Evolutionary conservation across 495 filamentous ascomycete species (phyloP), one percentile per base, ranked within the genome.

Genomic region (Aspergillus taichungensis): DNA sequence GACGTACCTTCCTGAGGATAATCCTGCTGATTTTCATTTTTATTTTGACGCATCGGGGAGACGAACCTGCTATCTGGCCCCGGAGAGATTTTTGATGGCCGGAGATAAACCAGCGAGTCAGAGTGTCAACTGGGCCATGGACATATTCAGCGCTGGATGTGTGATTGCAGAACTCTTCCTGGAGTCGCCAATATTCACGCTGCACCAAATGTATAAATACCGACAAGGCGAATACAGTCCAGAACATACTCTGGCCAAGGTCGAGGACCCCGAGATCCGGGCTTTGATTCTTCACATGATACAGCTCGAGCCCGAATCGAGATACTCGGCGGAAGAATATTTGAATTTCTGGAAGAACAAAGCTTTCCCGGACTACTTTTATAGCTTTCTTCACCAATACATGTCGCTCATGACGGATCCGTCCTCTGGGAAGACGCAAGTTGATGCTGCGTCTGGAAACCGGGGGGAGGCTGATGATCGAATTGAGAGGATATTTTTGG

Each of bases 131-230:
- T 95, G 92, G 88, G 89, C 89, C 32, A 99, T 99, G 94, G 94
- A 99, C 60, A 85, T 99, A 27, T 99, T 99, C 67, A 96, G 92
- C 66, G 85, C 82, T 31, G 92, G 92, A 8, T 99, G 94, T 57
- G 94, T 97, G 13, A 95, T 99, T 54, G 94, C 94, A 4, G 94
- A 99, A 61, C 72, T 99, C 3, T 97, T 97, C 51, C 76, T 95
- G n/a, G 94, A 99, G 62, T 74, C 87, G 0, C 88, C 91, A 1
- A 89, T 97, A 29, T 97, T 99, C 65, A 89, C 76, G 29, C 69
- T 97, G 12, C 90, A 85, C 46, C 91, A 97, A 61, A 79, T 99
- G 46, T 96, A 88, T 73, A 92, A 88, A 57, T 97, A 96, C 55
- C 79, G 88, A 30, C 84, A 84, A 49, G 84, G 85, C 34, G 89